phyloP scores from a whole-genome alignment of 2,329 filamentous ascomycete genomes.

The Colletotrichum viniferum region DNA sequence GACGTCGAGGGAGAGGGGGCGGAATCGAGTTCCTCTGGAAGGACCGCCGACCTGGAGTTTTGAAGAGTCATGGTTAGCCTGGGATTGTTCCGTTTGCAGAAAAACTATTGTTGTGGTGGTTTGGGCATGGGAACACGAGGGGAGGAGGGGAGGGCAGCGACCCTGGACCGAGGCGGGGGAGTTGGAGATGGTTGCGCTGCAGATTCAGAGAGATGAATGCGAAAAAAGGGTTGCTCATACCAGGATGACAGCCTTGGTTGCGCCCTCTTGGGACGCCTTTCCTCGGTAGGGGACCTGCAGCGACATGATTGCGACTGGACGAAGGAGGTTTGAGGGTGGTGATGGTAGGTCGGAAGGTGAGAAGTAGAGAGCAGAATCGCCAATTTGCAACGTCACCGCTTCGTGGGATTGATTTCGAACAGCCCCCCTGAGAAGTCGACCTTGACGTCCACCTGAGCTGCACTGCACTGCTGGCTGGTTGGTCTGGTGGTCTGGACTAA shows the following conservation, averaged over 20 bases:
- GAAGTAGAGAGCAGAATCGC: neutral
- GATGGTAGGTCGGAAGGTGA: neutral
- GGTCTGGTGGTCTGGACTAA: neutral
- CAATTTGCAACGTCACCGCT: conserved; percentile 21
- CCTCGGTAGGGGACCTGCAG: conserved; percentile 60
- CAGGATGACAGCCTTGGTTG: conserved; percentile 94
- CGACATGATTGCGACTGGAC: conserved; percentile 45
- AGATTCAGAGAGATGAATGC: conserved; percentile 19
- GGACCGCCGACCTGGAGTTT: conserved; percentile 82
- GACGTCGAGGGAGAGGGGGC: conserved; percentile 91
- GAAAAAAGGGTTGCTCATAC: conserved; percentile 49
- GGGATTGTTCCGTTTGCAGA: conserved; percentile 1
- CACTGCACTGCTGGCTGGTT: neutral
- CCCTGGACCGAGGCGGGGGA: conserved; percentile 5
- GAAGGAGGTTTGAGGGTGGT: conserved; percentile 12
- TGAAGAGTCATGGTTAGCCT: conserved; percentile 31
- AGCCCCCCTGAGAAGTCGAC: conserved; percentile 9
- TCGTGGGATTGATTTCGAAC: conserved; percentile 1
- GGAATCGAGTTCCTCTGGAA: conserved; percentile 92
- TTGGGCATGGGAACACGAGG: conserved; percentile 12
- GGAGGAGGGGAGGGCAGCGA: conserved; percentile 13
- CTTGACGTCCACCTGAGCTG: conserved; percentile 1
- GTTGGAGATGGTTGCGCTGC: conserved; percentile 12
- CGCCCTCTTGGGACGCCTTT: conserved; percentile 55
- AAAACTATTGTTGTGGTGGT: neutral